Conservation (phyloP, 768 basidiomycete genomes). For the Cyathus striatus region DNA sequence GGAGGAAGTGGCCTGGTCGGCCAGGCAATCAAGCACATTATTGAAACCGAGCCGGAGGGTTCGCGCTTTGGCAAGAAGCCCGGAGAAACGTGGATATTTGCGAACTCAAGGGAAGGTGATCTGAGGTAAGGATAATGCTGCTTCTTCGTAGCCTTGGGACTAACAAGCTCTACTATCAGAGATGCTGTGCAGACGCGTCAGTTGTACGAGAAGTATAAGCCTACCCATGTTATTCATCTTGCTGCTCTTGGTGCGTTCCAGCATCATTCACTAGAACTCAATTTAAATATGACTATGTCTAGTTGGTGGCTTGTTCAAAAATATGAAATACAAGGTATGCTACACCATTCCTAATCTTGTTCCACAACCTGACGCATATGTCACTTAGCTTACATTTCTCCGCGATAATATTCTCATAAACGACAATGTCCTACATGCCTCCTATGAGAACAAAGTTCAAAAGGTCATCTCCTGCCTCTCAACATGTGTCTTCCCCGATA, state of each 20-base stretch:
- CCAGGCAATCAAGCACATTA: constrained; percentile 72
- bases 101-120: constrained; percentile 76
- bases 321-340: constrained; percentile 88
- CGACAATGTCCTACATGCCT: constrained; percentile 81
- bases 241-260: constrained; percentile 76
- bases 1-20: constrained; percentile 87
- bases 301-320: constrained; percentile 95
- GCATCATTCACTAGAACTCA: not conserved
- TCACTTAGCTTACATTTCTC: constrained; percentile 74
- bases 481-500: constrained; percentile 96
- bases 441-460: constrained; percentile 55
- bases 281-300: constrained; percentile 6
- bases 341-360: not conserved
- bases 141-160: not conserved
- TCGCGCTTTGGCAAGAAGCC: constrained; percentile 72
- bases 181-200: constrained; percentile 62
- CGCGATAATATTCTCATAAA: constrained; percentile 95
- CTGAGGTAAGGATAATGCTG: constrained; percentile 48
- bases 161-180: constrained; percentile 30
- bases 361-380: not conserved
- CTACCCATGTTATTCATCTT: constrained; percentile 95
- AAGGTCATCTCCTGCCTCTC: constrained; percentile 95
- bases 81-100: constrained; percentile 86
- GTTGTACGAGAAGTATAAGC: constrained; percentile 87
- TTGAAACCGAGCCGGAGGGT: constrained; percentile 73